Base-by-base conservation (phyloP, 495 filamentous ascomycete genomes). In the Aspergillus sparsus region DNA sequence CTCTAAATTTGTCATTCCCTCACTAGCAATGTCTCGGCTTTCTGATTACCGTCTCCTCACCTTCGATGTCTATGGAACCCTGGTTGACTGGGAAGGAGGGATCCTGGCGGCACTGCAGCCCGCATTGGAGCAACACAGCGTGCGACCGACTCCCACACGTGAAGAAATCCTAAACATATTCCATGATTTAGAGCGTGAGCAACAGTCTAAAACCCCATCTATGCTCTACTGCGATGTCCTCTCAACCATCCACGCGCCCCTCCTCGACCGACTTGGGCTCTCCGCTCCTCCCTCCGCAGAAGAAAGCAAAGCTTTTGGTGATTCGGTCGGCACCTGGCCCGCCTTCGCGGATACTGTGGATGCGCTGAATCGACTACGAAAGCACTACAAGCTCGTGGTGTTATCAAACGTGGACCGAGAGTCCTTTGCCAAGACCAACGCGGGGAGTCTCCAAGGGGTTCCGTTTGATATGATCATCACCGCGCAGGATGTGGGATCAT, bases 1-100 rank as follows among this genome's bases (percentile, higher is more conserved):
- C 1, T 3, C 21, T 27, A 3, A 27, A 27, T 3, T 15, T 42
- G 15, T 12, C 15, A 42, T 15, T 11, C 39, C 6, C 12, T 5
- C 7, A 42, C 39, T 42, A 7, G 9, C 5, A 31, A 77, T 76
- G 73, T 61, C 71, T 15, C 52, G 50, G 18, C 71, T 83, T 16
- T 70, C 69, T 15, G 57, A 73, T 60, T 83, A 74, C 70, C 71
- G 66, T 5, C 68, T 86, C 55, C 83, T 92, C 35, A 77, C 75
- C 67, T 94, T 95, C 76, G 90, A 95, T 71, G 84, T 89, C 78
- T 93, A 90, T 71, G 88, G 90, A 69, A 95, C 91, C 0, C 81
- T 93, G 27, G 85, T 93, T 51, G 88, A 93, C 78, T 90, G 87
- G 88, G 83, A 92, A 69, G 57, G 50, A 6, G 78, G 77, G 35